Conservation (phyloP, 2,329 filamentous ascomycete genomes). For the Penicillium sp. region DNA sequence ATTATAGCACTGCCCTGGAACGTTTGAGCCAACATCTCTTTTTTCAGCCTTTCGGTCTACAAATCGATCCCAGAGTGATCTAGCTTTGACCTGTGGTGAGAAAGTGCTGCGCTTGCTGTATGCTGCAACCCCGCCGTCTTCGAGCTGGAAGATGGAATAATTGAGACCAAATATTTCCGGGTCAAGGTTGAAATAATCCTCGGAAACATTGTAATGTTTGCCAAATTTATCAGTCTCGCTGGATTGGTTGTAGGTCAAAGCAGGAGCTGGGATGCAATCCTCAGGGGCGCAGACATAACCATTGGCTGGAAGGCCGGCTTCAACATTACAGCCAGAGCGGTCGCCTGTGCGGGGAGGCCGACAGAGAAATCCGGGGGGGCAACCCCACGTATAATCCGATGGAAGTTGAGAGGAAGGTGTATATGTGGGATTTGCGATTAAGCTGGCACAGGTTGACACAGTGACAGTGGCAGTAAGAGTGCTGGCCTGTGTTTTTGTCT, state of each 20-base stretch:
- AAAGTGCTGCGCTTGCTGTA: conserved; percentile 4
- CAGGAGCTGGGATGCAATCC: conserved; percentile 43
- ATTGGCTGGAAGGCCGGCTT: conserved; percentile 43
- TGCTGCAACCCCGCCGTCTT: background rate
- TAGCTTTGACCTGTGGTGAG: background rate
- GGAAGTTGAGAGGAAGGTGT: conserved; percentile 31
- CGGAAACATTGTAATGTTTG: conserved; percentile 52
- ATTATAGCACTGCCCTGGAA: conserved; percentile 3
- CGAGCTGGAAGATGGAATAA: conserved; percentile 60
- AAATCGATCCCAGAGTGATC: background rate
- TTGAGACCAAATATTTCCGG: conserved; percentile 66
- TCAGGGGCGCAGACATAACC: conserved; percentile 45
- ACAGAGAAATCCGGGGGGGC: conserved; percentile 49
- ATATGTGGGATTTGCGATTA: conserved; percentile 35
- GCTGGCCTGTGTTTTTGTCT: background rate
- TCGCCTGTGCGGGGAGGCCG: conserved; percentile 36
- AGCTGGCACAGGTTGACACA: conserved; percentile 32
- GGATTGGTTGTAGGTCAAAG: conserved; percentile 24
- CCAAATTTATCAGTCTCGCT: conserved; percentile 3
- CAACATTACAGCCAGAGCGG: conserved; percentile 45
- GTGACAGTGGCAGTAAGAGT: background rate
- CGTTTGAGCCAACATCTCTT: background rate
- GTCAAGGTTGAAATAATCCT: conserved; percentile 68
- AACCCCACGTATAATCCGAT: conserved; percentile 47
- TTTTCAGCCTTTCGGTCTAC: conserved; percentile 2